phyloP scores from a whole-genome alignment of 1,284 basidiomycete species.

The Somion occarium region DNA sequence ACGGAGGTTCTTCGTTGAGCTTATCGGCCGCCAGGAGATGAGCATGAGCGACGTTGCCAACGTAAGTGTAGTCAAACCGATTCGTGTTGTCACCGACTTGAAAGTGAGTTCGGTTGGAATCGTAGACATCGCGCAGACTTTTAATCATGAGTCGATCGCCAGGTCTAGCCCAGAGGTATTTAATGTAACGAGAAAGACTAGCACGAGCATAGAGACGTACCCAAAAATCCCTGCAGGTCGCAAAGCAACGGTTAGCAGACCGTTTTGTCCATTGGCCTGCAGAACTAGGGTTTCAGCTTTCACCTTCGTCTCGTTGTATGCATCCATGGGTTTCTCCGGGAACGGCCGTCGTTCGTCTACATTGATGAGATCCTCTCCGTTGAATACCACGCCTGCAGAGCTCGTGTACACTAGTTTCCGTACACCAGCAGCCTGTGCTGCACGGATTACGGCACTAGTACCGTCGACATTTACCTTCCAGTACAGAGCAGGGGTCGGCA shows the following conservation, averaged over 20 bases:
- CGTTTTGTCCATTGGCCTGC: slow-evolving; percentile 79
- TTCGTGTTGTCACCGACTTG: slow-evolving; percentile 95
- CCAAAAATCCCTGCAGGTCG: slow-evolving; percentile 98
- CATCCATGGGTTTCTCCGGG: slow-evolving; percentile 78
- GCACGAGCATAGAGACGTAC: slow-evolving; percentile 30
- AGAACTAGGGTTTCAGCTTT: slow-evolving; percentile 85
- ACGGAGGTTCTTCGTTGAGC: slow-evolving; percentile 33
- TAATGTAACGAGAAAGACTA: not conserved
- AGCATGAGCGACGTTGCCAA: slow-evolving; percentile 92
- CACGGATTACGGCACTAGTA: slow-evolving; percentile 81
- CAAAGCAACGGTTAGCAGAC: slow-evolving; percentile 85
- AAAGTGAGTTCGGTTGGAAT: slow-evolving; percentile 82
- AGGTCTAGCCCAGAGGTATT: slow-evolving; percentile 45
- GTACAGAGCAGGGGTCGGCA: slow-evolving; percentile 73
- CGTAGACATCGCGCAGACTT: slow-evolving; percentile 79
- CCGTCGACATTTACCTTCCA: slow-evolving; percentile 95
- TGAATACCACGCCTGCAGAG: slow-evolving; percentile 91
- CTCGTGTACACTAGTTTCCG: slow-evolving; percentile 95
- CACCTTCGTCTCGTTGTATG: slow-evolving; percentile 96
- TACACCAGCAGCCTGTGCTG: slow-evolving; percentile 69
- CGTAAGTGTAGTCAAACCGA: slow-evolving; percentile 97
- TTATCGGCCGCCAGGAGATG: slow-evolving; percentile 93
- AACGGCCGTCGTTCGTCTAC: slow-evolving; percentile 88
- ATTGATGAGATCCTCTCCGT: slow-evolving; percentile 78
- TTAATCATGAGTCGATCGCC: slow-evolving; percentile 88